Evolutionary conservation across 495 filamentous ascomycete species (phyloP).

Genomic region (Penicillium angulare): DNA sequence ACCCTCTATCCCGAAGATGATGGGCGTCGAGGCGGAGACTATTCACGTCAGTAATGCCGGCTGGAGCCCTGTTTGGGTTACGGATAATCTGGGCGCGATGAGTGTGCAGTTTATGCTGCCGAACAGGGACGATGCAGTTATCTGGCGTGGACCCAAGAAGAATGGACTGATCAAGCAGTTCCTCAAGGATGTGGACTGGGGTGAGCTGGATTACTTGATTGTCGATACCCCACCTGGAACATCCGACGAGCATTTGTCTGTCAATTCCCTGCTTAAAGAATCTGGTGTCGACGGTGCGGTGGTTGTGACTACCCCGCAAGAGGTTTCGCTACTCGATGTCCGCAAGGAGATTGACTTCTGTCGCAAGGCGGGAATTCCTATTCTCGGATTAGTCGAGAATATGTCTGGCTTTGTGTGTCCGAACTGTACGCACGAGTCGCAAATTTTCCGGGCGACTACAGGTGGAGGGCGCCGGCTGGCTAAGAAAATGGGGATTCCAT

Average conservation of each 20-base stretch:
- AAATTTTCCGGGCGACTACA: slow-evolving; percentile 91
- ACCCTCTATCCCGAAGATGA: slow-evolving; percentile 94
- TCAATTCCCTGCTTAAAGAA: slow-evolving; percentile 84
- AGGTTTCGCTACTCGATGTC: slow-evolving; percentile 89
- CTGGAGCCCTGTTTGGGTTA: slow-evolving; percentile 92
- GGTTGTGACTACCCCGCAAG: slow-evolving; percentile 91
- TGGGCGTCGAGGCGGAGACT: slow-evolving; percentile 89
- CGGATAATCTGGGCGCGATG: slow-evolving; percentile 91
- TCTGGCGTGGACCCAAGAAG: slow-evolving; percentile 98
- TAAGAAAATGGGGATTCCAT: slow-evolving; percentile 80
- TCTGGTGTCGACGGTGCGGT: slow-evolving; percentile 90
- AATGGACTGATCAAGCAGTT: slow-evolving; percentile 98
- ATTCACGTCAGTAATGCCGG: slow-evolving; percentile 82
- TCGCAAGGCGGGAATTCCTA: slow-evolving; percentile 82
- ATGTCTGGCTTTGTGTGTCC: slow-evolving; percentile 97
- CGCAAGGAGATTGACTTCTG: slow-evolving; percentile 97
- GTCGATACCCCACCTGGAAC: slow-evolving; percentile 96
- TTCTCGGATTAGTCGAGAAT: slow-evolving; percentile 93
- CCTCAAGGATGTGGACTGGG: slow-evolving; percentile 96
- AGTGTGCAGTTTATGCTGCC: slow-evolving; percentile 97
- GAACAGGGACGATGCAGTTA: slow-evolving; percentile 86
- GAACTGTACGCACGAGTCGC: slow-evolving; percentile 72
- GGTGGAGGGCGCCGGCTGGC: slow-evolving; percentile 80
- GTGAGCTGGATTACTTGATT: slow-evolving; percentile 85
- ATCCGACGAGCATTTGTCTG: slow-evolving; percentile 88